Evolutionary conservation across 2,329 filamentous ascomycete species (phyloP), one percentile per base, ranked within the genome.

Genomic region (Fusarium incarnatum): DNA sequence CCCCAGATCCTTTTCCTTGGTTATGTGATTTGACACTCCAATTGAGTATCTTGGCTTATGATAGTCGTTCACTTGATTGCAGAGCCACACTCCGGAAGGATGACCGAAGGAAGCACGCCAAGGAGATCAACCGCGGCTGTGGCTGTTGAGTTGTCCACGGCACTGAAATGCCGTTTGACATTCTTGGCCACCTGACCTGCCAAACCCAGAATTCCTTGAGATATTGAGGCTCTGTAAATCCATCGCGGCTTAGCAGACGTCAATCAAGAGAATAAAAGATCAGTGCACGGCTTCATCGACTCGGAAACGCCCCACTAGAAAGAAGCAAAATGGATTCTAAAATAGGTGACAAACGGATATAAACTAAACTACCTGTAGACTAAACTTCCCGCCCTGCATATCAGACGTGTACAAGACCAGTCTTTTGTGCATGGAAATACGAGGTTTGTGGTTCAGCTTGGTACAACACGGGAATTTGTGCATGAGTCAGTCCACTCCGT

Each of bases 381-480:
- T 37, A 28, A 42, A 40, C 44, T 16, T 52, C 55, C 56, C 55
- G 46, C 42, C 42, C 25, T 53, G 28, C 60, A 71, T 53, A 48
- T 48, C 41, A 20, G 10, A 72, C 66, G 69, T 72, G 69, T 70
- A 72, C 56, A 55, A 52, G 20, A 22, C 27, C 30, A 32, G 23
- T n/a, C 34, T 64, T 30, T 16, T 56, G 52, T 45, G 28, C n/a
- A 37, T 40, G 40, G 8, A 37, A 49, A 73, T 68, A 73, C 70
- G 70, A 73, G 67, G 37, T 37, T 37, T 37, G 18, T 1, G 10
- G 10, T 55, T 64, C 56, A 57, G 66, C 50, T 70, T 54, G 48
- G 28, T 64, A n/a, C 52, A 47, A 71, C 70, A 73, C 63, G 54
- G 63, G 63, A 46, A 34, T 34, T 44, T 47, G 37, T 65, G 70